Percentiles rank a stretch among this genome's conserved stretches.
Conservation (phyloP, 129 eudicot species). For the Flaveria brownii region DNA sequence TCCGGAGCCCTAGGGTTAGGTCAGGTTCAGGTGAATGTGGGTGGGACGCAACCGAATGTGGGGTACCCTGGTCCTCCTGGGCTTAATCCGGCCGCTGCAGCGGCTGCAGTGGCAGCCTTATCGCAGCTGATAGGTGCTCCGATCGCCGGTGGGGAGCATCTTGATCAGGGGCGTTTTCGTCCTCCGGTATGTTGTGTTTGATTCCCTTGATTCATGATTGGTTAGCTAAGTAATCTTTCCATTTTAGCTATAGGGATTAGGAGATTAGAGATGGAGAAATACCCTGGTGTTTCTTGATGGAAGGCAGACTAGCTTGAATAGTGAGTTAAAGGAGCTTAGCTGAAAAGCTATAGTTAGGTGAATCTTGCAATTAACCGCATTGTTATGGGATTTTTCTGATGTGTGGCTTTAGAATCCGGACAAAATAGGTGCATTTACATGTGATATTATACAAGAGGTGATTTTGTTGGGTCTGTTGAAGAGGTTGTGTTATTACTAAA, state of each 20-base stretch:
- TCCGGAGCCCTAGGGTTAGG: slow-evolving; percentile 26
- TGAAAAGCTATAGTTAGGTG: not conserved
- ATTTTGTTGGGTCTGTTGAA: slow-evolving; percentile 8
- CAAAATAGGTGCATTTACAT: slow-evolving; percentile 9
- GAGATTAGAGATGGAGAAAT: slow-evolving; percentile 13
- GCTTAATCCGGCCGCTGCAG: slow-evolving; percentile 41
- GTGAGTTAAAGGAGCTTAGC: not conserved
- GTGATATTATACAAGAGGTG: not conserved
- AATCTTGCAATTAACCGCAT: not conserved
- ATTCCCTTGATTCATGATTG: slow-evolving; percentile 13
- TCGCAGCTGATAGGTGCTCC: slow-evolving; percentile 49
- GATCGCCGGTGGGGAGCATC: slow-evolving; percentile 25
- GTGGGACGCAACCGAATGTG: slow-evolving; percentile 18
- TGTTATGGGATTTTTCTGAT: not conserved
- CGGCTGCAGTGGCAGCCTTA: slow-evolving; percentile 47
- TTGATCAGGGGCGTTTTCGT: slow-evolving; percentile 33
- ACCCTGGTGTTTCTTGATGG: not conserved
- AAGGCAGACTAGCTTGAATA: not conserved
- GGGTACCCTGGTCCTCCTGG: slow-evolving; percentile 29
- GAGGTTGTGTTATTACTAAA: not conserved
- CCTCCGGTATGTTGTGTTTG: slow-evolving; percentile 40
- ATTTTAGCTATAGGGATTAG: slow-evolving; percentile 15
- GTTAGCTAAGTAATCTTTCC: not conserved
- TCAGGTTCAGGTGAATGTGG: slow-evolving; percentile 31
- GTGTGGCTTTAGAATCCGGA: not conserved